Percentiles rank a stretch among this genome's conserved stretches.
Conservation (phyloP, 2,329 filamentous ascomycete species). For the Aspergillus caelatus region DNA sequence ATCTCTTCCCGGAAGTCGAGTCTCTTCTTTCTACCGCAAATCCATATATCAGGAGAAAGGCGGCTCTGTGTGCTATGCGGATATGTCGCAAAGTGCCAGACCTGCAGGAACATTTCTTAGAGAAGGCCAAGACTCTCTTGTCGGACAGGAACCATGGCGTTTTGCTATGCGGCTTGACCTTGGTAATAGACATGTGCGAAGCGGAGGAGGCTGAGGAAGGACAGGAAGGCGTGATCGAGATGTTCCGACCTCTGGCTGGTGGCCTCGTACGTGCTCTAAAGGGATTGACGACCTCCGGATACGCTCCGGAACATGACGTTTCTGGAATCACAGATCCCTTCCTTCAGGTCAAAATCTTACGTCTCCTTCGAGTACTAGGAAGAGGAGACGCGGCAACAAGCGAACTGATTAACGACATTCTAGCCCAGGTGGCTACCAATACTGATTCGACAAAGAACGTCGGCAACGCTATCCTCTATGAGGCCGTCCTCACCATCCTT, state of each 20-base stretch:
- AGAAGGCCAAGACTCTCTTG: conserved; percentile 85
- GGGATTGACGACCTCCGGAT: conserved; percentile 88
- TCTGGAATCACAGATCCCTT: conserved; percentile 98
- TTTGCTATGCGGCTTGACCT: conserved; percentile 84
- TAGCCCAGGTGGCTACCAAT: conserved; percentile 96
- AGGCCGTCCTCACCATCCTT: conserved; percentile 93
- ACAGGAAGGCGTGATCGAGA: conserved; percentile 86
- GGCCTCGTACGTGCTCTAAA: conserved; percentile 88
- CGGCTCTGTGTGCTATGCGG: conserved; percentile 96
- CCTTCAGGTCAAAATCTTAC: conserved; percentile 92
- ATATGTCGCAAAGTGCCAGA: conserved; percentile 98
- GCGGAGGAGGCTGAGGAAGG: conserved; percentile 89
- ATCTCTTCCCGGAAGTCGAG: conserved; percentile 95
- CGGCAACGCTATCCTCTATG: conserved; percentile 96
- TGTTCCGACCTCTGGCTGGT: conserved; percentile 84
- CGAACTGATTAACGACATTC: conserved; percentile 97
- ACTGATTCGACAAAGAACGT: conserved; percentile 98
- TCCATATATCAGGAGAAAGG: conserved; percentile 97
- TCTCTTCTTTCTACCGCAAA: conserved; percentile 88
- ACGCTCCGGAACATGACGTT: conserved; percentile 96
- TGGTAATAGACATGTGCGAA: conserved; percentile 91
- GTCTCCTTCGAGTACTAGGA: conserved; percentile 80
- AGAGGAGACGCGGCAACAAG: conserved; percentile 84
- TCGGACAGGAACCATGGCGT: conserved; percentile 96
- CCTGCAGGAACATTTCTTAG: conserved; percentile 93